Conservation (phyloP, 139 green algal species). For the Volvox reticuliferus region DNA sequence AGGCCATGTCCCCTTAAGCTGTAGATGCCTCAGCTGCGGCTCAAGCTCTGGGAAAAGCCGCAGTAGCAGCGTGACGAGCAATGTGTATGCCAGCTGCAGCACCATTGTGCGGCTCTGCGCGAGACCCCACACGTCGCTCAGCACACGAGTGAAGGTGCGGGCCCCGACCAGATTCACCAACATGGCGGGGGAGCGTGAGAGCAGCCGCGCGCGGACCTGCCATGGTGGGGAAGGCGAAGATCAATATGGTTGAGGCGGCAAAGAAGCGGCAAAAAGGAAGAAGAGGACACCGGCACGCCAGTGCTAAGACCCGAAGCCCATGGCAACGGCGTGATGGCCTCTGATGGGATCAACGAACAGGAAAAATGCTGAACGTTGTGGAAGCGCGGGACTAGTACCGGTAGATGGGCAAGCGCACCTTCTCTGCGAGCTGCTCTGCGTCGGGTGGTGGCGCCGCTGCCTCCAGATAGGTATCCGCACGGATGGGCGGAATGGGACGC, state of each 20-base stretch:
- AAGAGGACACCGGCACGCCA: not conserved
- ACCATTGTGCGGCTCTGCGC: conserved; percentile 22
- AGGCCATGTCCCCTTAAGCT: not conserved
- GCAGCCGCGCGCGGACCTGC: conserved; percentile 6
- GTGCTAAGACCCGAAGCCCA: not conserved
- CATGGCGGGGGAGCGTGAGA: not conserved
- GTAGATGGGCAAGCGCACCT: not conserved
- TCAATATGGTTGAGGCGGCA: not conserved
- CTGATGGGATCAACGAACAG: not conserved
- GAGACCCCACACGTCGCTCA: conserved; percentile 38
- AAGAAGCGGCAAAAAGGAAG: not conserved
- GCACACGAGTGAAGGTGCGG: not conserved
- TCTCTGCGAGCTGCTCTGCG: conserved; percentile 16
- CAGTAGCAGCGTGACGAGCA: not conserved
- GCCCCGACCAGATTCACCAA: conserved; percentile 19
- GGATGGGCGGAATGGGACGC: conserved; percentile 11
- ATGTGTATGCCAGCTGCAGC: conserved; percentile 25
- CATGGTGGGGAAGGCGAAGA: too few relatives aligned
- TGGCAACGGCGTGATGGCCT: not conserved
- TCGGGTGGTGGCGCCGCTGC: not conserved
- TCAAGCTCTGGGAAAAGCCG: conserved; percentile 19
- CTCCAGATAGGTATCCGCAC: conserved; percentile 10
- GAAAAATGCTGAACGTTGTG: too few relatives aligned
- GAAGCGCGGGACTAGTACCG: too few relatives aligned
- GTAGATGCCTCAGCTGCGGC: conserved; percentile 14